phyloP scores from a whole-genome alignment of 75 land plant genomes.

The Picea sitchensis region DNA sequence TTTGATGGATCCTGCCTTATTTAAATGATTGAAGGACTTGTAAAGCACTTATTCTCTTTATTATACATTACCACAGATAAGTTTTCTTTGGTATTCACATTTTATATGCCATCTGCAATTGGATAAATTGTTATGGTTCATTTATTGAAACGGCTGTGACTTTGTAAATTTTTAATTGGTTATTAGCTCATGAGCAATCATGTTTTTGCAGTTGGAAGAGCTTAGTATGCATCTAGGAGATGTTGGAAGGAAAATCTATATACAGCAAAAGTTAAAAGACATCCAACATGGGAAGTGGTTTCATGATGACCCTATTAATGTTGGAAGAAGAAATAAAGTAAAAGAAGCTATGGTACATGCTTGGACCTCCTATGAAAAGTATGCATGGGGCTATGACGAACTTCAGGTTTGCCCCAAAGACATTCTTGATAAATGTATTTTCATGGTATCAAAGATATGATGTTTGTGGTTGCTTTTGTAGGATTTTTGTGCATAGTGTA shows the following conservation, averaged over 20 bases:
- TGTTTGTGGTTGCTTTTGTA: neutral
- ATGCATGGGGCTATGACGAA: slow-evolving; percentile 98
- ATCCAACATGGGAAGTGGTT: neutral
- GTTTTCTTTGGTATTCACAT: neutral
- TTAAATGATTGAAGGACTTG: neutral
- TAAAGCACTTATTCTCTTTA: neutral
- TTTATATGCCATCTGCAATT: neutral
- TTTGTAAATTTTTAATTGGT: neutral
- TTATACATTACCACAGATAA: neutral
- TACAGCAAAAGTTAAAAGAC: neutral
- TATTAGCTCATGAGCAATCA: slow-evolving; percentile 1
- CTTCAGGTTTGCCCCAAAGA: slow-evolving; percentile 58
- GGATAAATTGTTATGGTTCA: neutral
- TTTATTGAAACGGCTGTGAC: neutral
- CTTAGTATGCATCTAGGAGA: slow-evolving; percentile 5
- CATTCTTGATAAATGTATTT: neutral
- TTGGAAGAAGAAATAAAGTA: slow-evolving; percentile 70
- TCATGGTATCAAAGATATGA: neutral
- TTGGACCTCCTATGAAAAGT: slow-evolving; percentile 90
- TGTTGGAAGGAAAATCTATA: neutral
- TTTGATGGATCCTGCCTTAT: neutral
- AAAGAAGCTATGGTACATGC: slow-evolving; percentile 96
- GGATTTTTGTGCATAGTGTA: neutral
- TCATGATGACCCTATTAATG: slow-evolving; percentile 46
- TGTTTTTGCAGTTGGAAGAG: slow-evolving; percentile 8